A percentile compares a stretch with the other conserved stretches of the same genome.
These are phyloP conservation scores for Pseudocercospora cruenta DNA, from an alignment of 2,329 filamentous ascomycete species.

Conservation along the genomic window DNA sequence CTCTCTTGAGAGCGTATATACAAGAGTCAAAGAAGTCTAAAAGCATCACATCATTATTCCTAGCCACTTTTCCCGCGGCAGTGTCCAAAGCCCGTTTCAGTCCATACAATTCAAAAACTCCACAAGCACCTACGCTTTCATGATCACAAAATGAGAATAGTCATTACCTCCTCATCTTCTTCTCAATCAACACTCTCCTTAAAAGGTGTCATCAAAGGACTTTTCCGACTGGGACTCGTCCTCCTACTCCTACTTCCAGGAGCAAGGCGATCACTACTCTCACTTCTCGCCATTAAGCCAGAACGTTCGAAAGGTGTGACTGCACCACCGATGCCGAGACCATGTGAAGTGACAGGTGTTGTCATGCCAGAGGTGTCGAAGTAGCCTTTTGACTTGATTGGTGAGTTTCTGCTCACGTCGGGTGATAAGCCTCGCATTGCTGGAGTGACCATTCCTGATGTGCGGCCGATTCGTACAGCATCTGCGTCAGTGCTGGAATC, in stretches of 20 bases:
- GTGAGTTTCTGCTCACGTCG: conserved; percentile 33
- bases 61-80: neutral
- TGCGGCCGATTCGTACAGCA: conserved; percentile 55
- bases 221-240: conserved; percentile 54
- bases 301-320: conserved; percentile 60
- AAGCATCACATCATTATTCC: neutral
- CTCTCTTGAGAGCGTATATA: neutral
- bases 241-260: conserved; percentile 55
- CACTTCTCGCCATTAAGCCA: conserved; percentile 78
- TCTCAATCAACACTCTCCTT: conserved; percentile 43
- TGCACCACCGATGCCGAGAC: conserved; percentile 28
- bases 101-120: conserved; percentile 3
- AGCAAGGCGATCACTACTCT: conserved; percentile 78
- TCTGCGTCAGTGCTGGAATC: conserved; percentile 37
- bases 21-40: neutral
- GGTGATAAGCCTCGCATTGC: conserved; percentile 36
- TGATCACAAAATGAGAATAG: neutral
- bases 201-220: conserved; percentile 40
- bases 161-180: neutral
- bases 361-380: conserved; percentile 50
- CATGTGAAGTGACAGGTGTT: conserved; percentile 30
- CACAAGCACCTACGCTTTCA: conserved; percentile 18
- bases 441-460: conserved; percentile 71
- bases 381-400: conserved; percentile 38
- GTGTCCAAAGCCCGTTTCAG: neutral